phyloP scores from a whole-genome alignment of 148 eudicot species.

The Camellia japonica region DNA sequence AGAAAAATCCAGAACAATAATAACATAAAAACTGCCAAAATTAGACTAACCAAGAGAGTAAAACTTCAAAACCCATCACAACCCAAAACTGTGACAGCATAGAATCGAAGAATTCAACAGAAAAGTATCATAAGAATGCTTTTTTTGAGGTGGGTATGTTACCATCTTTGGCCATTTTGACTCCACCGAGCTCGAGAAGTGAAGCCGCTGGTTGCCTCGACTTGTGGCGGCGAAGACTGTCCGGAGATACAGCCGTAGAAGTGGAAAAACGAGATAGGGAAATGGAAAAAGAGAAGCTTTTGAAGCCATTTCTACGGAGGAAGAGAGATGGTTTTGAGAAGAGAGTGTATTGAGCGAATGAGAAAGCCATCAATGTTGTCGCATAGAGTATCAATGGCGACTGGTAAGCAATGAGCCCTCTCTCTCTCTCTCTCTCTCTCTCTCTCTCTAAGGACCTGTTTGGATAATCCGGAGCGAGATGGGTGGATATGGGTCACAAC shows the following conservation, averaged over 20 bases:
- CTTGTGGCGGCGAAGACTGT: constrained; percentile 28
- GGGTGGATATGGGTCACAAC: no score
- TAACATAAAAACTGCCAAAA: not conserved
- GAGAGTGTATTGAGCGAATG: constrained; percentile 35
- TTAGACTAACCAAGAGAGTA: not conserved
- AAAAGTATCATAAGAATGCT: constrained; percentile 11
- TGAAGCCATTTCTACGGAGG: constrained; percentile 20
- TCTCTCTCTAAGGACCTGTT: not conserved
- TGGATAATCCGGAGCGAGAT: constrained; percentile 22
- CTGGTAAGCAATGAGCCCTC: constrained; percentile 14
- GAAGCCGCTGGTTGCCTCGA: constrained; percentile 48
- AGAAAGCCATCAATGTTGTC: constrained; percentile 32
- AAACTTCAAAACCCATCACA: constrained; percentile 3
- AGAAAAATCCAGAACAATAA: not conserved
- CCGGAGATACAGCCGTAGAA: constrained; percentile 28
- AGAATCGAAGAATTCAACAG: not conserved
- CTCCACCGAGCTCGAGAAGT: constrained; percentile 63
- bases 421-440: not conserved
- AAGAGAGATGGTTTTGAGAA: constrained; percentile 39
- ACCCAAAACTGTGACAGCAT: not conserved
- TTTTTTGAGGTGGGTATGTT: constrained; percentile 19
- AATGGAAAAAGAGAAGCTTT: constrained; percentile 22
- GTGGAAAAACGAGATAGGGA: constrained; percentile 36
- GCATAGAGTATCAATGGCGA: not conserved
- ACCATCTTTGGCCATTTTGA: constrained; percentile 69